These are phyloP conservation scores for Pyricularia sp. DNA, from an alignment of 2,329 filamentous ascomycete genomes.

Conservation along the genomic window DNA sequence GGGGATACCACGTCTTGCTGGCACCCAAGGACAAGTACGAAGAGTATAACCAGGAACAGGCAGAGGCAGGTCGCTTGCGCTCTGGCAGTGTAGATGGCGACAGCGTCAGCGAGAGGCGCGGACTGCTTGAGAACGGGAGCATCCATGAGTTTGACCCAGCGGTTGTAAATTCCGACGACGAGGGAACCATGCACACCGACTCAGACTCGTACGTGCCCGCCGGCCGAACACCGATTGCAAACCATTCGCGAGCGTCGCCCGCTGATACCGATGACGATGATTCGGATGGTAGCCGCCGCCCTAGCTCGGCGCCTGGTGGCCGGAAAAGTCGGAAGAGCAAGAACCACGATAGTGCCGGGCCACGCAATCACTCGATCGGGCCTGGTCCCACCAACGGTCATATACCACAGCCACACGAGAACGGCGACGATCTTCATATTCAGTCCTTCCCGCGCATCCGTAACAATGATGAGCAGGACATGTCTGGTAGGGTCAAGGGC, in stretches of 20 bases:
- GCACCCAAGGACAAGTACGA: conserved; percentile 69
- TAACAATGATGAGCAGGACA: conserved; percentile 32
- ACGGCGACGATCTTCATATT: conserved; percentile 16
- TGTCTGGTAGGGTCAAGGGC: conserved; percentile 38
- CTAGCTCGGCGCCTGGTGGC: background rate
- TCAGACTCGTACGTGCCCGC: conserved; percentile 43
- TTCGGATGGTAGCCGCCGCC: conserved; percentile 13
- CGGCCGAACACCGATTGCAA: conserved; percentile 44
- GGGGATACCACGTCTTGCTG: conserved; percentile 93
- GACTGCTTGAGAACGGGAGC: background rate
- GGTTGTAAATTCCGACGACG: conserved; percentile 23
- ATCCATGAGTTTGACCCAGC: conserved; percentile 23
- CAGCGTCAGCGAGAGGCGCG: conserved; percentile 17
- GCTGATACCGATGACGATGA: conserved; percentile 39
- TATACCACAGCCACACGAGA: conserved; percentile 24
- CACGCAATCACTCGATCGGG: conserved; percentile 11
- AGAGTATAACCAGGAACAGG: conserved; percentile 47
- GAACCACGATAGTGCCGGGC: conserved; percentile 3
- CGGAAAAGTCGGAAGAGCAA: background rate
- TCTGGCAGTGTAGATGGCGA: conserved; percentile 26
- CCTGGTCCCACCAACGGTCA: conserved; percentile 9
- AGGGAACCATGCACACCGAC: conserved; percentile 19
- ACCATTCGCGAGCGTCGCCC: conserved; percentile 38
- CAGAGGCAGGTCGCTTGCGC: conserved; percentile 47
- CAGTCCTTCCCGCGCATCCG: background rate